A percentile compares a stretch with the other conserved stretches of the same genome.
phyloP scores from a whole-genome alignment of 2,329 filamentous ascomycete genomes.

The Botrytis tulipae region DNA sequence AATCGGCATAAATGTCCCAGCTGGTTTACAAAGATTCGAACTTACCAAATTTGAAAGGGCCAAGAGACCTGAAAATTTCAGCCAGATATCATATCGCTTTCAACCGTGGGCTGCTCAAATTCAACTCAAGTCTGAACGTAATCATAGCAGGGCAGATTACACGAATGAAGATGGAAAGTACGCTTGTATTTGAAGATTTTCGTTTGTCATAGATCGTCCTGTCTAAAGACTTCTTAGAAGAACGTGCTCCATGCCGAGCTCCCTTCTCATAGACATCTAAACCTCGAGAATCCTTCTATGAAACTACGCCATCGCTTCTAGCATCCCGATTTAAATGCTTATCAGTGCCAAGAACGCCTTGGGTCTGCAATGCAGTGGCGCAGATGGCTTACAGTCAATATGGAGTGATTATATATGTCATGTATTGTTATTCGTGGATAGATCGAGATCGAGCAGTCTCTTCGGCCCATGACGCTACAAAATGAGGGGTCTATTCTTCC shows the following conservation, averaged over 20 bases:
- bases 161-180: neutral
- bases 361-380: neutral
- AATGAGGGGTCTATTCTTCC: no score
- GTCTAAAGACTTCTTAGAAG: neutral
- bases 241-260: conserved; percentile 12
- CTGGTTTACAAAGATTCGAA: neutral
- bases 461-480: neutral
- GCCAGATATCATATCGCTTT: neutral
- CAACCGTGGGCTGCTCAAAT: neutral
- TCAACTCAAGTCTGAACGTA: neutral
- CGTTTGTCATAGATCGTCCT: neutral
- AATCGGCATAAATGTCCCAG: neutral
- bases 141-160: neutral
- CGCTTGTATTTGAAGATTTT: neutral
- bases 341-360: neutral
- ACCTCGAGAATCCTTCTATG: neutral
- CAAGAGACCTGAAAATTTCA: neutral
- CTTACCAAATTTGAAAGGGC: neutral
- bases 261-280: neutral
- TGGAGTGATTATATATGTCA: neutral
- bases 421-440: neutral
- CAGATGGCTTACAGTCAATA: neutral
- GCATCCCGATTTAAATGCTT: neutral
- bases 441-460: neutral
- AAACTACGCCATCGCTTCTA: neutral